phyloP scores from a whole-genome alignment of 139 green algal species.

The Ostreobium quekettii region DNA sequence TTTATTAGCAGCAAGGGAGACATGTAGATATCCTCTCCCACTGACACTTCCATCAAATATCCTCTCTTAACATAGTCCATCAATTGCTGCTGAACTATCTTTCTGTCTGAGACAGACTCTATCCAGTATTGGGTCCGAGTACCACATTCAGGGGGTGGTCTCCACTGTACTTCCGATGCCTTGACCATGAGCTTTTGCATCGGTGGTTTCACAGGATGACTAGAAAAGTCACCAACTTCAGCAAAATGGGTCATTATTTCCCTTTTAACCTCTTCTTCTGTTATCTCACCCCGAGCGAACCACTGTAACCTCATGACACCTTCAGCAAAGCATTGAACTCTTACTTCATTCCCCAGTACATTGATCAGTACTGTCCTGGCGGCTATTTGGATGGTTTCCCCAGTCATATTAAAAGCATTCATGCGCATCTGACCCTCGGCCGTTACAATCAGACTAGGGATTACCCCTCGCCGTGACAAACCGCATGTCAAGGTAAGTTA shows the following conservation, averaged over 20 bases:
- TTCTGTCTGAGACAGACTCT: background rate
- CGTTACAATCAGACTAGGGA: no score
- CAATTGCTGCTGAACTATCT: background rate
- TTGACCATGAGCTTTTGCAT: background rate
- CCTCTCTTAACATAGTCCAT: background rate
- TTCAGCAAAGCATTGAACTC: no score
- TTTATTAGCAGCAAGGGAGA: background rate
- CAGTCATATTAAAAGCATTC: no score
- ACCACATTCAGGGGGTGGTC: background rate
- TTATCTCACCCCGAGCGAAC: no score
- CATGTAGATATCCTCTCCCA: background rate
- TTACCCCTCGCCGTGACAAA: no score
- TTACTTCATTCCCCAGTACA: no score
- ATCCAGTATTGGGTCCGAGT: background rate
- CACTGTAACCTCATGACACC: no score
- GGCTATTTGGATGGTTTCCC: no score
- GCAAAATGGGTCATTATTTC: background rate
- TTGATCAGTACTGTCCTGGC: no score
- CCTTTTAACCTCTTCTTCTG: background rate
- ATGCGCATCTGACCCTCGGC: no score
- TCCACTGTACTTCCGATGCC: background rate
- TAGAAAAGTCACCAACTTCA: background rate
- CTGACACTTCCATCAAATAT: background rate
- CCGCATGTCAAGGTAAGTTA: no score
- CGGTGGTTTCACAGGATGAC: background rate